Conservation (phyloP, 1,284 basidiomycete species). For the Ustilago esculenta region DNA sequence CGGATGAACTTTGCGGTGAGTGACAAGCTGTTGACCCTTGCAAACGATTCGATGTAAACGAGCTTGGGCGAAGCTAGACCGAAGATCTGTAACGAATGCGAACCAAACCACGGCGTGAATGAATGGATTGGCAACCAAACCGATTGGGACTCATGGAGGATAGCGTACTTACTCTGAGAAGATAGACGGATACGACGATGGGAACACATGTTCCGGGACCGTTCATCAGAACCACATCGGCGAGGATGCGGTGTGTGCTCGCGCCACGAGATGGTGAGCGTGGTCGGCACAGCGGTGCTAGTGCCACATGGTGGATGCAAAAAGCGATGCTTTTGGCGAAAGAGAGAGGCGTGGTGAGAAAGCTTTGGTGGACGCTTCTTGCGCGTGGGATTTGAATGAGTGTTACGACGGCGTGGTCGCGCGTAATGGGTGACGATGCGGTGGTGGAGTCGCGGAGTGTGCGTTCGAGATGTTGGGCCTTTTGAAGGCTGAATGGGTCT, state of each 20-base stretch:
- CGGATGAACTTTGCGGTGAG: conserved; percentile 84
- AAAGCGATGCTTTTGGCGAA: conserved; percentile 36
- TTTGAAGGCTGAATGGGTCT: conserved; percentile 80
- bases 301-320: conserved; percentile 45
- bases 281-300: conserved; percentile 19
- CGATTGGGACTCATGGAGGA: not conserved
- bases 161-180: conserved; percentile 76
- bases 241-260: too few species aligned
- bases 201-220: conserved; percentile 94
- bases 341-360: conserved; percentile 51
- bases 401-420: too few species aligned
- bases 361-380: conserved; percentile 69
- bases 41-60: conserved; percentile 94
- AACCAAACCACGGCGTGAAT: too few species aligned
- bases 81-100: conserved; percentile 74
- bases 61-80: conserved; percentile 78
- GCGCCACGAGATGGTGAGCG: too few species aligned
- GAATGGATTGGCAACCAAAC: too few species aligned
- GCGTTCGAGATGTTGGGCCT: conserved; percentile 76
- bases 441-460: too few species aligned
- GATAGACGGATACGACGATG: conserved; percentile 77
- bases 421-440: too few species aligned
- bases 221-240: conserved; percentile 86
- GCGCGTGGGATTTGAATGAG: conserved; percentile 80
- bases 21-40: conserved; percentile 83